A percentile compares a stretch with the other conserved stretches of the same genome.
phyloP scores from a whole-genome alignment of 192 early-diverging fungal species.

The Coemansia sp. region DNA sequence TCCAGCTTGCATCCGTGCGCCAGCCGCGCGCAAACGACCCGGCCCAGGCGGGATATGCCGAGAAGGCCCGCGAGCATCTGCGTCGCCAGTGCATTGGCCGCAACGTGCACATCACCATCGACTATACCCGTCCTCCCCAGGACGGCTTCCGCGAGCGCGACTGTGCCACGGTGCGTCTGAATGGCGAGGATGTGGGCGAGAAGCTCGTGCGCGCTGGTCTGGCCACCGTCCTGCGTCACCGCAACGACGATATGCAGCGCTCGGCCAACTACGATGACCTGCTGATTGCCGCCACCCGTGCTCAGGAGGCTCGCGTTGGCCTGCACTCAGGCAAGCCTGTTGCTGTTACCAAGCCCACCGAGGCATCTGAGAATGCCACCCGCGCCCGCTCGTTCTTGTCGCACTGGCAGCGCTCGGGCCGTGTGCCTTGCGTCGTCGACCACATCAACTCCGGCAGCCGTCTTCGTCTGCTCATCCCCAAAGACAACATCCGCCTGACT shows the following conservation, averaged over 20 bases:
- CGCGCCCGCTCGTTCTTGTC: constrained; percentile 86
- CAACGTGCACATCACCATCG: constrained; percentile 64
- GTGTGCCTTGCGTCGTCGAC: constrained; percentile 81
- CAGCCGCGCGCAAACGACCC: constrained; percentile 68
- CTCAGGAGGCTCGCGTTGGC: constrained; percentile 67
- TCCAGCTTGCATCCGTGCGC: constrained; percentile 60
- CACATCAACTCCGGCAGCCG: constrained; percentile 80
- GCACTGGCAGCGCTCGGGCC: constrained; percentile 76
- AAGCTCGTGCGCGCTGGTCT: constrained; percentile 64
- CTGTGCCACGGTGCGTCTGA: constrained; percentile 77
- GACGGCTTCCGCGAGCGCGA: constrained; percentile 81
- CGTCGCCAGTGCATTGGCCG: constrained; percentile 87
- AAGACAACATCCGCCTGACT: constrained; percentile 77
- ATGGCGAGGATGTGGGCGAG: constrained; percentile 58
- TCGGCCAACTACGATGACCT: constrained; percentile 84
- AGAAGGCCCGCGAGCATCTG: constrained; percentile 86
- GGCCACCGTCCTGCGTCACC: constrained; percentile 76
- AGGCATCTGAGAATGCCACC: constrained; percentile 78
- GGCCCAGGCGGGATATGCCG: constrained; percentile 74
- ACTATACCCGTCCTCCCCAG: constrained; percentile 87
- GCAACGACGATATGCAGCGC: constrained; percentile 82
- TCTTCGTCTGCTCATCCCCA: constrained; percentile 78
- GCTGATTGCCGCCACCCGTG: constrained; percentile 71
- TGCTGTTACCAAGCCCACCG: constrained; percentile 66
- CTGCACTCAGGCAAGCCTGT: constrained; percentile 82